Evolutionary conservation across 306 rosid genomes (phyloP), one percentile per base, ranked within the genome.

Genomic region (Vigna radiata): DNA sequence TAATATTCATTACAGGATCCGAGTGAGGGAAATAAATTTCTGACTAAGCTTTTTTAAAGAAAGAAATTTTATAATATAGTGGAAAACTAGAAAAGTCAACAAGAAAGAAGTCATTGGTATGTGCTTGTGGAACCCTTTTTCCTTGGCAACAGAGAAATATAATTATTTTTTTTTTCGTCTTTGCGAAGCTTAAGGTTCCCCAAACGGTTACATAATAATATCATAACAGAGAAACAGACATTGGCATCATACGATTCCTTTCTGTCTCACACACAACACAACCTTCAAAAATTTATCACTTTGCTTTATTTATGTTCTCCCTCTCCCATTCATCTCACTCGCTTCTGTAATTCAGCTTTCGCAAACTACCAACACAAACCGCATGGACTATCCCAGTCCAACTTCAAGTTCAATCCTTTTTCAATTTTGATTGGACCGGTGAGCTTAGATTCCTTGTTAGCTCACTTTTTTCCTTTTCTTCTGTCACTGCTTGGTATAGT

Each of bases 131-230:
- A 86, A 61, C 79, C 52, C 66, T 60, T 65, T 74, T 78, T 13
- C 44, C 1, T 25, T 68, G 62, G 9, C 27, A 39, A 21, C 46
- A 13, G 33, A 66, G 39, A 77, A 55, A 62, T 12, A 61, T 11
- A 6, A 44, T 43, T n/a, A n/a, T n/a, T n/a, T 67, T 4, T 63
- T 36, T 31, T 39, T 13, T 0, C n/a, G 61, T 60, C 13, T 67
- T 80, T 61, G 84, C 7, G 68, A 81, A 69, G 73, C 72, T 53
- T 81, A 64, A 73, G 83, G 85, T 85, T 81, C 43, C 78, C 65
- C 48, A 72, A 80, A 81, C 87, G 83, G 82, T 89, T 85, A 75
- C 80, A 84, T 70, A 81, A 25, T 69, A 68, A 76, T 79, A 82
- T 83, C 85, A 66, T 68, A 67, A 53, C 39, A 49, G 56, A 76